These are phyloP conservation scores for Coniophora puteana DNA, from an alignment of 1,284 basidiomycete genomes.

Conservation along the genomic window DNA sequence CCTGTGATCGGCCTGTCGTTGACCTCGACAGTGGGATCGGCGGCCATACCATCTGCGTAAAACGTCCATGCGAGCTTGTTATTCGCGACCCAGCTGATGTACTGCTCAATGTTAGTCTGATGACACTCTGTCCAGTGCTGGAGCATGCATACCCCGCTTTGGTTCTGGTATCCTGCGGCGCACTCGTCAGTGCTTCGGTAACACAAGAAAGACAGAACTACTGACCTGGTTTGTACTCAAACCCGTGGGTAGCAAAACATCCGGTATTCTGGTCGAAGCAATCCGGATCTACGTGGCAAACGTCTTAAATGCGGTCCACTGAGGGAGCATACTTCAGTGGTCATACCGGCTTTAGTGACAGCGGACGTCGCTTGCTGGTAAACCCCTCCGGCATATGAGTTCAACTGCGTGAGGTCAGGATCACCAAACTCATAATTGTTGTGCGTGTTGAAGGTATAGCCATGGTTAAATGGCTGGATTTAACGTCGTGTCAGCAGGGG, in stretches of 20 bases:
- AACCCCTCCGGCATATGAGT: slow-evolving; percentile 7
- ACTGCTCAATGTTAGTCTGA: slow-evolving; percentile 24
- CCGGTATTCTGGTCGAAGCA: slow-evolving; percentile 5
- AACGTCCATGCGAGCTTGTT: slow-evolving; percentile 38
- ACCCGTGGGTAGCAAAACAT: slow-evolving; percentile 10
- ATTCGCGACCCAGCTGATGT: slow-evolving; percentile 37
- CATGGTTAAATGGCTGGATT: slow-evolving; percentile 7
- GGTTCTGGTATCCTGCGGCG: slow-evolving; percentile 34
- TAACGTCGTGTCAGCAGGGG: too few relatives aligned
- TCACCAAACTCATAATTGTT: slow-evolving; percentile 8
- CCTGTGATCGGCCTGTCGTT: slow-evolving; percentile 39
- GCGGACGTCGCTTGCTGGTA: neutral
- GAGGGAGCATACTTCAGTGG: slow-evolving; percentile 4
- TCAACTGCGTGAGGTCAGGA: slow-evolving; percentile 4
- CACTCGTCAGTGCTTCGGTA: slow-evolving; percentile 64
- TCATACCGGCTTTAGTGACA: too few relatives aligned
- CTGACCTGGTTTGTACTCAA: slow-evolving; percentile 11
- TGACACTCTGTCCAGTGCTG: neutral
- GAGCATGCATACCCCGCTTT: neutral
- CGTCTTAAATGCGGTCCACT: slow-evolving; percentile 9
- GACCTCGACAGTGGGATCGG: slow-evolving; percentile 34
- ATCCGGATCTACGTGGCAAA: slow-evolving; percentile 5
- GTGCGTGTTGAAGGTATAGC: slow-evolving; percentile 8
- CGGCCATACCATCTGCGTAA: slow-evolving; percentile 28
- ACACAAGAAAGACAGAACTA: too few relatives aligned